Percentiles rank a stretch among this genome's conserved stretches.
Conservation (phyloP, 768 basidiomycete species). For the Podaxis sp. region DNA sequence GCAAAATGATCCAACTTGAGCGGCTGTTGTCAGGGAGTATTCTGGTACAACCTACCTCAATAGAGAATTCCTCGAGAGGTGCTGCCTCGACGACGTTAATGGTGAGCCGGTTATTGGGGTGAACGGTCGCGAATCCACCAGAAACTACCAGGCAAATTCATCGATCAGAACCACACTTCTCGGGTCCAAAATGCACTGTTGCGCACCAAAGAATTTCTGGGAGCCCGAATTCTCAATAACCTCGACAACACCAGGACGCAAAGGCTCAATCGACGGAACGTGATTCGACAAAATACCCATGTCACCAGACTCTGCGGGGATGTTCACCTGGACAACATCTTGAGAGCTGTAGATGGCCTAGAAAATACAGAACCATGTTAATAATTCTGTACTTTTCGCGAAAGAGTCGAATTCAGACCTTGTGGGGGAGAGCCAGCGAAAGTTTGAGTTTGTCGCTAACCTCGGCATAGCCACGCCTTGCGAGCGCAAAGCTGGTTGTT, state of each 20-base stretch:
- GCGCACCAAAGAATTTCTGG: conserved; percentile 98
- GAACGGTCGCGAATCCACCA: conserved; percentile 95
- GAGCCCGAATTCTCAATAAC: conserved; percentile 80
- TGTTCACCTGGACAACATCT: conserved; percentile 95
- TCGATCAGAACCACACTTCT: not conserved
- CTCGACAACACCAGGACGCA: conserved; percentile 93
- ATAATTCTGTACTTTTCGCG: not conserved
- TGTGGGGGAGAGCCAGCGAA: conserved; percentile 91
- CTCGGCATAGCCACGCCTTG: conserved; percentile 89
- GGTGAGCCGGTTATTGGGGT: conserved; percentile 95
- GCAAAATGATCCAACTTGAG: conserved; percentile 10
- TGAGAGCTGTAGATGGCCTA: conserved; percentile 89
- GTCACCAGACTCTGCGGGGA: conserved; percentile 91
- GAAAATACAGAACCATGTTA: conserved; percentile 3
- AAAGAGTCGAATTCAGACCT: conserved; percentile 53
- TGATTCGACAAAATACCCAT: conserved; percentile 99
- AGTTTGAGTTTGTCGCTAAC: conserved; percentile 88
- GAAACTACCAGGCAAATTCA: conserved; percentile 58
- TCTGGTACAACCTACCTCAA: conserved; percentile 60
- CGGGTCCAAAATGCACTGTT: conserved; percentile 25
- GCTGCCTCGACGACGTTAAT: conserved; percentile 98
- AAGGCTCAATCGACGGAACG: conserved; percentile 93
- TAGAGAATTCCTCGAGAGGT: conserved; percentile 85
- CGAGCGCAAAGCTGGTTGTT: conserved; percentile 48
- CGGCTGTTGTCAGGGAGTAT: not conserved